A percentile compares a stretch with the other conserved stretches of the same genome.
Conservation (phyloP, 169 alveolate genomes). For the Prorocentrum cordatum region DNA sequence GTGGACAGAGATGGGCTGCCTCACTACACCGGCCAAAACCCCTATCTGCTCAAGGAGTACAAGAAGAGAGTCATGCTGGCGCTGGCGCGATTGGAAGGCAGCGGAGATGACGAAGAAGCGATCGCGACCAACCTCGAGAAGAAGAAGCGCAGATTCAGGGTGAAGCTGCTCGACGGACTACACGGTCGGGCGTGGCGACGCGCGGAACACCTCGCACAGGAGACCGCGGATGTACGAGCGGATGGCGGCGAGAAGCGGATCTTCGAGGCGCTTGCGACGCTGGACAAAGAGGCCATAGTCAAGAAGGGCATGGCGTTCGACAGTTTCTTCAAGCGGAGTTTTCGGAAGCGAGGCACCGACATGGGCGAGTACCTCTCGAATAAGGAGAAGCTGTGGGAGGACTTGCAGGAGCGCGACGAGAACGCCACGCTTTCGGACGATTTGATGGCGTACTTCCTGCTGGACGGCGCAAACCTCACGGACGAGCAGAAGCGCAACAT, state of each 20-base stretch:
- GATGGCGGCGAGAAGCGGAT: background rate
- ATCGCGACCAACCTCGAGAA: background rate
- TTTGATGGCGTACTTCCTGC: background rate
- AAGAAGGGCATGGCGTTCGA: slow-evolving; percentile 1
- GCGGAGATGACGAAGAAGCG: background rate
- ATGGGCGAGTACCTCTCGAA: background rate
- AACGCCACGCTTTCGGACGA: background rate
- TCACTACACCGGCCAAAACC: background rate
- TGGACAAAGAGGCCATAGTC: background rate
- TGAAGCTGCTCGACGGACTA: background rate
- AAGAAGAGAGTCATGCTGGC: background rate
- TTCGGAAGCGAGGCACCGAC: background rate
- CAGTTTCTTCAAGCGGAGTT: background rate
- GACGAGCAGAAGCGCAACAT: background rate
- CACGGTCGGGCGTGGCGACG: slow-evolving; percentile 3
- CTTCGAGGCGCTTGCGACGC: background rate
- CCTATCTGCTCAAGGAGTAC: background rate
- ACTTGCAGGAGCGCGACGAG: background rate
- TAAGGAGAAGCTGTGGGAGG: background rate
- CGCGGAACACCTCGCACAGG: background rate
- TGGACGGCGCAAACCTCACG: background rate
- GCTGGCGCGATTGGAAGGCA: background rate
- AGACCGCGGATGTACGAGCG: background rate
- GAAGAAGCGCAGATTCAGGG: background rate
- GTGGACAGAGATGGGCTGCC: slow-evolving; percentile 10